A percentile compares a stretch with the other conserved stretches of the same genome.
Evolutionary conservation across 2,329 filamentous ascomycete species (phyloP).

Genomic region (Epichloe festucae): DNA sequence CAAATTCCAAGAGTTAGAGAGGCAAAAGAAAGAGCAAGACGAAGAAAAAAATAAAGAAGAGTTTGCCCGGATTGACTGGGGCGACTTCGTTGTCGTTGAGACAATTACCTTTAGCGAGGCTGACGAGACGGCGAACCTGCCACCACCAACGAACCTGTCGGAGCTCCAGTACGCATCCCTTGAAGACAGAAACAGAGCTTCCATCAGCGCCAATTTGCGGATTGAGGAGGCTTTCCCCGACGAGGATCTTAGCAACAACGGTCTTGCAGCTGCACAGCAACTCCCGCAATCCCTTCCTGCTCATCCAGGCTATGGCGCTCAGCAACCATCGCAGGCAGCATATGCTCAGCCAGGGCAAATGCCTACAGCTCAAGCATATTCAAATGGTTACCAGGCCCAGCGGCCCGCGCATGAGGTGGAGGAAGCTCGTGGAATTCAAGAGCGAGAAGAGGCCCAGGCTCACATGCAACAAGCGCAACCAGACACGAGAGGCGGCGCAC

Average conservation of each 20-base stretch:
- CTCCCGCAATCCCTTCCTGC: constrained; percentile 30
- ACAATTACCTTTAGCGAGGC: constrained; percentile 84
- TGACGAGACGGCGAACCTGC: constrained; percentile 76
- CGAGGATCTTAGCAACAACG: constrained; percentile 39
- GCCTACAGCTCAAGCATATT: constrained; percentile 25
- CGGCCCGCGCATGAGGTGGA: constrained; percentile 43
- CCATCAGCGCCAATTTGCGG: constrained; percentile 65
- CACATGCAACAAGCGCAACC: constrained; percentile 66
- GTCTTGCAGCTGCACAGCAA: constrained; percentile 25
- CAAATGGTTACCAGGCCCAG: constrained; percentile 16
- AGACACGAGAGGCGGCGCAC: constrained; percentile 56
- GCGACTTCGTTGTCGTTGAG: constrained; percentile 92
- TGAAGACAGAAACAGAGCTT: constrained; percentile 87
- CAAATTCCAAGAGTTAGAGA: constrained; percentile 73
- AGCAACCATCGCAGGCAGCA: constrained; percentile 17
- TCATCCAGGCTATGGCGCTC: constrained; percentile 29
- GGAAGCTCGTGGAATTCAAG: constrained; percentile 49
- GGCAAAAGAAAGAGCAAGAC: constrained; percentile 77
- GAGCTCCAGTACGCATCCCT: constrained; percentile 90
- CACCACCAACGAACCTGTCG: constrained; percentile 76
- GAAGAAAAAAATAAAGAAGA: constrained; percentile 65
- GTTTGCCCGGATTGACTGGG: constrained; percentile 89
- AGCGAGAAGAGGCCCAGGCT: constrained; percentile 44
- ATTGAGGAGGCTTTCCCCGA: constrained; percentile 95
- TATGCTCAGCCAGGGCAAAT: constrained; percentile 20